These are phyloP conservation scores for Trichoderma virens DNA, from an alignment of 495 filamentous ascomycete species.

Conservation along the genomic window DNA sequence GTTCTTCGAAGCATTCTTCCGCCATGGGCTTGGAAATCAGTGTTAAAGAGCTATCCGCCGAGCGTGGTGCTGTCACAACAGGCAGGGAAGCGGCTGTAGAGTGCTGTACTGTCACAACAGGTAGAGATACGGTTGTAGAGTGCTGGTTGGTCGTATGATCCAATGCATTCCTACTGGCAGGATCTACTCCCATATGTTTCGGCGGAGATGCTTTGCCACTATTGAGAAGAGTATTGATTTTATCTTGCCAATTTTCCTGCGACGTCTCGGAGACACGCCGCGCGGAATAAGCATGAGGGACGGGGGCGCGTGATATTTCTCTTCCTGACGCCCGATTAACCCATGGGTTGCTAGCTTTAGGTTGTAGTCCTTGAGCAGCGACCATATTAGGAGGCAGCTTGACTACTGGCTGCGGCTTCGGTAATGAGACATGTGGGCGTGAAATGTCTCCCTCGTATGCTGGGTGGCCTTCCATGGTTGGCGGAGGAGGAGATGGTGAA, in stretches of 20 bases:
- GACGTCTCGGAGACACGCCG: neutral
- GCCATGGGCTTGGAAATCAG: constrained; percentile 53
- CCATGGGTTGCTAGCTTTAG: neutral
- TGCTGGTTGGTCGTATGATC: constrained; percentile 42
- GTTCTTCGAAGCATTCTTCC: constrained; percentile 77
- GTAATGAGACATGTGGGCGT: constrained; percentile 62
- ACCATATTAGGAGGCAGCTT: constrained; percentile 54
- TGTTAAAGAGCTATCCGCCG: no score
- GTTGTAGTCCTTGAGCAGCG: constrained; percentile 14
- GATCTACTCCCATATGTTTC: constrained; percentile 46
- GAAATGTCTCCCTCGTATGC: constrained; percentile 58
- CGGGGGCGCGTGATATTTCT: neutral
- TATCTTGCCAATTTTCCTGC: constrained; percentile 56
- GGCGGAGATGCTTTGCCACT: constrained; percentile 52
- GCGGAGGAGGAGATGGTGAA: constrained; percentile 65
- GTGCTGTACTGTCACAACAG: constrained; percentile 22
- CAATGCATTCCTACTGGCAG: constrained; percentile 53
- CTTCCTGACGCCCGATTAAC: neutral
- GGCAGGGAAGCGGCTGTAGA: constrained; percentile 17
- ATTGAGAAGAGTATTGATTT: constrained; percentile 59
- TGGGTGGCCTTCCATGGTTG: constrained; percentile 62
- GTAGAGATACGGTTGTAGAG: constrained; percentile 53
- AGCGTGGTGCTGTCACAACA: no score
- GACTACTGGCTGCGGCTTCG: constrained; percentile 59
- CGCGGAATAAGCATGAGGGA: neutral